Base-by-base conservation (phyloP, 495 filamentous ascomycete species). In the Parathielavia hyrcaniae region DNA sequence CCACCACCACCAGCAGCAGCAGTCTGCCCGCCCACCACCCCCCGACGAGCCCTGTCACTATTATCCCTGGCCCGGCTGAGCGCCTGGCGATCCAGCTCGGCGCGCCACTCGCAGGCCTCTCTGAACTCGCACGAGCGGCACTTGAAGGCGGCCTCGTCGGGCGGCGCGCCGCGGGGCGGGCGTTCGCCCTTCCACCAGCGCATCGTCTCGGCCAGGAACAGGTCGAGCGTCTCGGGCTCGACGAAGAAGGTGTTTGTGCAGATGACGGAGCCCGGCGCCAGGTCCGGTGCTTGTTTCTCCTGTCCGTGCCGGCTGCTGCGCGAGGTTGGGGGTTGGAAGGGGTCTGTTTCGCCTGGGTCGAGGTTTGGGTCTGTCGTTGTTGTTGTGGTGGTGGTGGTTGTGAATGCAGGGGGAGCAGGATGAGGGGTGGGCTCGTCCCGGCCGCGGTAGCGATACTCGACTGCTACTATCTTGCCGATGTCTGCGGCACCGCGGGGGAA, bases 161-260 rank as follows among this genome's bases (percentile, higher is more conserved):
- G 77, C n/a, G 79, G 73, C 9, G 97, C 95, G 11, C 93, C 93
- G n/a, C 79, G 74, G 0, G 91, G 82, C 55, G 78, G 73, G 17
- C 91, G 71, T 67, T 90, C 78, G 5, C 95, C 93, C 43, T 79
- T 82, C 93, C 93, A 97, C 90, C 89, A 97, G 26, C 75, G 67
- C 79, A 97, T 80, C 66, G 86, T 84, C 22, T 84, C 76, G 5
- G 70, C 65, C 2, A 96, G 61, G 66, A 95, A 93, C 1, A 64
- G 64, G 32, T 83, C 77, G 52, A 97, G 70, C 17, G 67, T 73
- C 2, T 75, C 67, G 3, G 79, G 79, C 60, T 91, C 85, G 59
- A 89, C 88, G 4, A 80, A 74, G 67, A 95, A 88, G 0, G 81
- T 79, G 55, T 87, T 84, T 14, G 70, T 77, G 43, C 87, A 89